Evolutionary conservation across 306 rosid species (phyloP).

Genomic region (Vigna unguiculata): DNA sequence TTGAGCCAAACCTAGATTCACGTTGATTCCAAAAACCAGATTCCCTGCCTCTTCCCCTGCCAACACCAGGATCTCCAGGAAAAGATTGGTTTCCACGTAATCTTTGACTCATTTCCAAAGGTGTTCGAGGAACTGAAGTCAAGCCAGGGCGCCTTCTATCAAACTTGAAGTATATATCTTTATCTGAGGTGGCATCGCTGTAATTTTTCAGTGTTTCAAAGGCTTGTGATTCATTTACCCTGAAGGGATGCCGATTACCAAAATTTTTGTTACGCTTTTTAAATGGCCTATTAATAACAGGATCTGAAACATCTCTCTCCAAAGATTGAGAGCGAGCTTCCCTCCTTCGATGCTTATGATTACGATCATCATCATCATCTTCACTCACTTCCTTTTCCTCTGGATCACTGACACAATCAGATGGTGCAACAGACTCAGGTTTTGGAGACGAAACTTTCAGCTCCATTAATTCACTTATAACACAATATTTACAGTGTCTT

Average conservation of each 20-base stretch:
- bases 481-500: conserved; percentile 46
- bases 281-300: conserved; percentile 74
- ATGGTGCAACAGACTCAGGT: conserved; percentile 63
- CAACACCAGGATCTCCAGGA: conserved; percentile 64
- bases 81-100: conserved; percentile 66
- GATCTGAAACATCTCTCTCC: conserved; percentile 81
- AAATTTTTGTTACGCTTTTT: conserved; percentile 76
- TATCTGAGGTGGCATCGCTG: conserved; percentile 54
- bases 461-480: conserved; percentile 64
- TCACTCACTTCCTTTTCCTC: conserved; percentile 97
- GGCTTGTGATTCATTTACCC: conserved; percentile 81
- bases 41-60: conserved; percentile 96
- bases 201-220: conserved; percentile 66
- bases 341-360: conserved; percentile 90
- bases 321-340: conserved; percentile 79
- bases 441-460: conserved; percentile 79
- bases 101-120: conserved; percentile 78
- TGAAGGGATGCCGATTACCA: conserved; percentile 71
- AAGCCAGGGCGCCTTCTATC: conserved; percentile 80
- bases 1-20: conserved; percentile 79
- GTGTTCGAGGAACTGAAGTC: conserved; percentile 59
- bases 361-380: conserved; percentile 95
- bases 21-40: conserved; percentile 84
- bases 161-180: conserved; percentile 66
- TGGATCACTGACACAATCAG: conserved; percentile 78